A percentile compares a stretch with the other conserved stretches of the same genome.
phyloP scores from a whole-genome alignment of 2,329 filamentous ascomycete genomes.

The Sclerotinia nivalis region DNA sequence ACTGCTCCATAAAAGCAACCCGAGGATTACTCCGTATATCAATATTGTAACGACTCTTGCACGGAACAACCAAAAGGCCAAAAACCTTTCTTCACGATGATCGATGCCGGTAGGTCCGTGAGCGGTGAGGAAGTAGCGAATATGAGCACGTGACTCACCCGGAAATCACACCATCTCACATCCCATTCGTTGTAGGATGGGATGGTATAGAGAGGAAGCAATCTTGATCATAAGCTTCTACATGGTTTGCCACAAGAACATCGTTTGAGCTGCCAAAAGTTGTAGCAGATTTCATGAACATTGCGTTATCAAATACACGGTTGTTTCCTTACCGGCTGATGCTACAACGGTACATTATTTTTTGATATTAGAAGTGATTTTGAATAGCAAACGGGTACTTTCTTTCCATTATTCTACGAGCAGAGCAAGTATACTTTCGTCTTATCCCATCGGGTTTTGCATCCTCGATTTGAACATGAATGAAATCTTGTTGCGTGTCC shows the following conservation, averaged over 20 bases:
- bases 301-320: too few species aligned
- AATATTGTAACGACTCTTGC: not conserved
- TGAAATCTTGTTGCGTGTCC: not conserved
- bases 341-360: too few species aligned
- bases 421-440: not conserved
- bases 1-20: not conserved
- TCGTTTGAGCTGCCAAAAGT: not conserved
- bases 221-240: not conserved
- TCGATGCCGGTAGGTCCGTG: not conserved
- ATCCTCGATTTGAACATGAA: not conserved
- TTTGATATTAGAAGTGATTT: too few species aligned
- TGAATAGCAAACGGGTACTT: too few species aligned
- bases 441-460: not conserved
- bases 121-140: not conserved
- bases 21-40: not conserved
- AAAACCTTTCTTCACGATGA: not conserved
- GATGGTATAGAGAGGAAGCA: not conserved
- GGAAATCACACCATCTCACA: not conserved
- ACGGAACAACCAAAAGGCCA: not conserved
- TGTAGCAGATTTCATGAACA: not conserved
- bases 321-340: too few species aligned
- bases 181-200: not conserved
- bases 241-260: not conserved
- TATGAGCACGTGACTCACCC: not conserved
- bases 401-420: not conserved